These are phyloP conservation scores for Spiraea crenata DNA, from an alignment of 331 rosid genomes.

Conservation along the genomic window DNA sequence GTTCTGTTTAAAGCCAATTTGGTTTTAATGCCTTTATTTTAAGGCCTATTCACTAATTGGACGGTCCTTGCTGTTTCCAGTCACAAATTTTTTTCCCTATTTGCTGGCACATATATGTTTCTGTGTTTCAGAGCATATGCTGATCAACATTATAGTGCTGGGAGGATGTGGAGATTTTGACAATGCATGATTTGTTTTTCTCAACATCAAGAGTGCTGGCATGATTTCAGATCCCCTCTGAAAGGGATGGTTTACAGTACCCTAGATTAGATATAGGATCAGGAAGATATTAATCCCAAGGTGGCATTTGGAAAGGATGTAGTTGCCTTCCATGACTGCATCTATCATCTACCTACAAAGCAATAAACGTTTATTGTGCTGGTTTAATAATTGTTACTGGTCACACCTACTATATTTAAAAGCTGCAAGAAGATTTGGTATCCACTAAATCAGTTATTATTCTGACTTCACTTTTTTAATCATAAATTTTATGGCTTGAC, in stretches of 20 bases:
- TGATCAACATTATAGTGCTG: background rate
- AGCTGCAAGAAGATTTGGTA: no score
- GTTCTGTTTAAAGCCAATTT: background rate
- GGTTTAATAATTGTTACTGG: no score
- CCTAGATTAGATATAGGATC: background rate
- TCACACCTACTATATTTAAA: no score
- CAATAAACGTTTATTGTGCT: no score
- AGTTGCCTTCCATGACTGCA: background rate
- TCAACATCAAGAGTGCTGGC: slow-evolving; percentile 1
- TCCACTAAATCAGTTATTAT: background rate
- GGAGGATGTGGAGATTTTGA: background rate
- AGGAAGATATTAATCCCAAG: background rate
- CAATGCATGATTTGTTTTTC: background rate
- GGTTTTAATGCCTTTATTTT: background rate
- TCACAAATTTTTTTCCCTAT: background rate
- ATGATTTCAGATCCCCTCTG: background rate
- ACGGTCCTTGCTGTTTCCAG: background rate
- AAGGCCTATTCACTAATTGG: background rate
- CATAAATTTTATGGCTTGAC: background rate
- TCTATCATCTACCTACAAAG: background rate
- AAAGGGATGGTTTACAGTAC: background rate
- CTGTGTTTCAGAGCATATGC: background rate
- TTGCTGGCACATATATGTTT: background rate
- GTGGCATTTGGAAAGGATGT: background rate
- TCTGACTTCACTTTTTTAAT: background rate